phyloP scores from a whole-genome alignment of 2,329 filamentous ascomycete species.

The Penicillium sp. region DNA sequence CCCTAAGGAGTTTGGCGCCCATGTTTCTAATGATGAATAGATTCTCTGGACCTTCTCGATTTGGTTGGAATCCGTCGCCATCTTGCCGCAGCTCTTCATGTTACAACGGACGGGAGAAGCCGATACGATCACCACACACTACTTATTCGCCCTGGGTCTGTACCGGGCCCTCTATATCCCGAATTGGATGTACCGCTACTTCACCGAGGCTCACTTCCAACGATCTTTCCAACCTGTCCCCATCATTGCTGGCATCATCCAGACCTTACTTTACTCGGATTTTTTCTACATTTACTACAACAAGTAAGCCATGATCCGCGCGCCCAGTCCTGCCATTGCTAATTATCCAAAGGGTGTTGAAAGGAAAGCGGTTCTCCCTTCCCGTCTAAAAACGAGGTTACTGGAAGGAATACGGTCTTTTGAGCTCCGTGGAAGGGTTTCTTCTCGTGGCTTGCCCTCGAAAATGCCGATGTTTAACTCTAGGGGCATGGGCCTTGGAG shows the following conservation, averaged over 20 bases:
- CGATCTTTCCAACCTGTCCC: slow-evolving; percentile 82
- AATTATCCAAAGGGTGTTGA: slow-evolving; percentile 58
- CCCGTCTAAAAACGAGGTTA: slow-evolving; percentile 61
- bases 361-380: slow-evolving; percentile 84
- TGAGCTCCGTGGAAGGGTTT: background rate
- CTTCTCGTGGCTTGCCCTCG: background rate
- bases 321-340: background rate
- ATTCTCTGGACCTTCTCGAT: slow-evolving; percentile 98
- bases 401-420: background rate
- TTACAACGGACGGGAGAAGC: slow-evolving; percentile 95
- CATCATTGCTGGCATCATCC: slow-evolving; percentile 82
- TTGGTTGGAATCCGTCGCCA: slow-evolving; percentile 96
- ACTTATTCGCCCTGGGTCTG: slow-evolving; percentile 86
- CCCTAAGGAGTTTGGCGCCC: background rate
- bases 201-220: slow-evolving; percentile 76
- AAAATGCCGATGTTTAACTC: background rate
- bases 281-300: slow-evolving; percentile 99
- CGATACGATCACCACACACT: slow-evolving; percentile 99
- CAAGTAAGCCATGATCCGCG: slow-evolving; percentile 58
- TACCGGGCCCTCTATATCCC: slow-evolving; percentile 97
- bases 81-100: slow-evolving; percentile 97
- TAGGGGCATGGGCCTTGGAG: background rate
- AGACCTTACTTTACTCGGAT: slow-evolving; percentile 95
- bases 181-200: slow-evolving; percentile 95
- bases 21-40: slow-evolving; percentile 44